Evolutionary conservation across 1,284 basidiomycete genomes (phyloP).

Genomic region (Cutaneotrichosporon mucoides): DNA sequence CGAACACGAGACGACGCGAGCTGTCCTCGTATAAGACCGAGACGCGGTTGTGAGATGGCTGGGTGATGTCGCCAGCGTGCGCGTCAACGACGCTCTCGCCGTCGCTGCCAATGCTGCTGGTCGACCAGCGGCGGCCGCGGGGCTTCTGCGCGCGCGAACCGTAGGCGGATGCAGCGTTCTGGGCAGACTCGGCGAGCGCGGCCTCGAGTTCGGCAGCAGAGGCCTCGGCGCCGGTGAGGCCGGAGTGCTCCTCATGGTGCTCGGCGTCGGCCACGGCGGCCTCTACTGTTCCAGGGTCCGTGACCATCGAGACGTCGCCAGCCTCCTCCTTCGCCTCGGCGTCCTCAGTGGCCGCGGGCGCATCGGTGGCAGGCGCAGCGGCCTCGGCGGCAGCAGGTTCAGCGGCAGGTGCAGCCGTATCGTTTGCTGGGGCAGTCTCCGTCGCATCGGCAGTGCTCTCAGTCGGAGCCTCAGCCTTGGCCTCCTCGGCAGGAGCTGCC

Average conservation of each 20-base stretch:
- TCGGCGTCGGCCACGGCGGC: slow-evolving; percentile 1
- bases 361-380: too few species aligned
- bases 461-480: slow-evolving; percentile 4
- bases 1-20: slow-evolving; percentile 76
- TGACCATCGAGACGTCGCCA: slow-evolving; percentile 36
- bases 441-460: slow-evolving; percentile 5
- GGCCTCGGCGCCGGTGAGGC: slow-evolving; percentile 19
- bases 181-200: slow-evolving; percentile 26
- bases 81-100: slow-evolving; percentile 13
- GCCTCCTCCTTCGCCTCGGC: slow-evolving; percentile 12
- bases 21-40: slow-evolving; percentile 91
- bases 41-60: slow-evolving; percentile 52
- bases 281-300: slow-evolving; percentile 17
- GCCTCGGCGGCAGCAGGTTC: slow-evolving; percentile 6
- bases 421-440: too few species aligned
- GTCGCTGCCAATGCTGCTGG: slow-evolving; percentile 22
- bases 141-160: slow-evolving; percentile 21
- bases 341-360: slow-evolving; percentile 51
- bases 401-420: too few species aligned
- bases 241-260: neutral
- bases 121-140: slow-evolving; percentile 26
- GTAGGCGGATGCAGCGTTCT: slow-evolving; percentile 33
- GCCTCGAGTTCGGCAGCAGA: slow-evolving; percentile 23
- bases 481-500: too few species aligned
- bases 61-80: slow-evolving; percentile 7